phyloP scores from a whole-genome alignment of 148 eudicot species.

The Spergularia marina region DNA sequence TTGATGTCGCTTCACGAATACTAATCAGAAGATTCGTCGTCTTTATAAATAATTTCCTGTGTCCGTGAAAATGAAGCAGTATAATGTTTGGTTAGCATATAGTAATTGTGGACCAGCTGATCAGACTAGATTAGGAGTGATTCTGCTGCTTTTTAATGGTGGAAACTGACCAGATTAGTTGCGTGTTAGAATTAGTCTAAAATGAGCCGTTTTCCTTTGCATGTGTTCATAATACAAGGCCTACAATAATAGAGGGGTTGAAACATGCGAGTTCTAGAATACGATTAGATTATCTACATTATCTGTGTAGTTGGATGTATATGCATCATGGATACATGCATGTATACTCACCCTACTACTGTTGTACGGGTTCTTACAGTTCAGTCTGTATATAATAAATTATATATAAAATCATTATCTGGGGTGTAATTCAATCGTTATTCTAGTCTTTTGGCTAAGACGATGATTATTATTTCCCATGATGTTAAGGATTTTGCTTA shows the following conservation, averaged over 20 bases:
- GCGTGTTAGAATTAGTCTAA: conserved; percentile 22
- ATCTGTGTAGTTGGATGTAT: no score
- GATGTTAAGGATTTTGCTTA: no score
- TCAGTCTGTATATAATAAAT: no score
- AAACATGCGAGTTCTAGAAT: not conserved
- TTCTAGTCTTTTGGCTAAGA: no score
- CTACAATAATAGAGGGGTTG: conserved; percentile 5
- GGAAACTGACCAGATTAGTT: conserved; percentile 21
- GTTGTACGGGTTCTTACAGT: no score
- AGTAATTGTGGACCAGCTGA: not conserved
- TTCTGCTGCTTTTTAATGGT: not conserved
- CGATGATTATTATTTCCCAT: no score
- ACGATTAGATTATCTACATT: no score
- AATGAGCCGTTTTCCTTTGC: not conserved
- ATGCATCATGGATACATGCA: no score
- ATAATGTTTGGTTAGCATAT: not conserved
- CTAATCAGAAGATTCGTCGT: not conserved
- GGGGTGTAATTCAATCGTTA: no score
- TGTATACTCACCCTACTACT: no score
- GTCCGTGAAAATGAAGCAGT: conserved; percentile 5
- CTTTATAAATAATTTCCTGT: not conserved
- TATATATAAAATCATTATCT: no score
- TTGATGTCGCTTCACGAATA: not conserved
- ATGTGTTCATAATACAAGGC: not conserved
- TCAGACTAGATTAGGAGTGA: not conserved